Percentiles rank a stretch among this genome's conserved stretches.
Evolutionary conservation across 192 early-diverging fungal species (phyloP).

Genomic region (Podila epicladia): DNA sequence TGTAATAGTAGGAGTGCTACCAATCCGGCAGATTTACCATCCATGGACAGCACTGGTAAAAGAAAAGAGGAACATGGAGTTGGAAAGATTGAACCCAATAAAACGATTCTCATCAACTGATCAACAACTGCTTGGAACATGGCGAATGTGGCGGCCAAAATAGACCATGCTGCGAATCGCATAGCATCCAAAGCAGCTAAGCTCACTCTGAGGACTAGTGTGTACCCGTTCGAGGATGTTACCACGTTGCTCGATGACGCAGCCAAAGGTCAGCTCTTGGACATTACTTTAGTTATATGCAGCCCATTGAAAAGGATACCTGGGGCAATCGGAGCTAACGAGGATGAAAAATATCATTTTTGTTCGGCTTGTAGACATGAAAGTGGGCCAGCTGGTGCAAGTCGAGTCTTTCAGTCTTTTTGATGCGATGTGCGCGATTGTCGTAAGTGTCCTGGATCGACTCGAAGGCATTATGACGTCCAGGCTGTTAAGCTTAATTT

Average conservation of each 20-base stretch:
- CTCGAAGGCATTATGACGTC: background rate
- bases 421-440: conserved; percentile 74
- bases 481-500: background rate
- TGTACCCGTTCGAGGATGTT: conserved; percentile 54
- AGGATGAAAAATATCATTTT: background rate
- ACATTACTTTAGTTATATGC: background rate
- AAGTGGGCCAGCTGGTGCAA: conserved; percentile 66
- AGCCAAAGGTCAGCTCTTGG: conserved; percentile 46
- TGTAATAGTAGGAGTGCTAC: too few species aligned
- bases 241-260: conserved; percentile 53
- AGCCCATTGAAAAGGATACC: background rate
- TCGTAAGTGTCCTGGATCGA: conserved; percentile 18
- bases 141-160: background rate
- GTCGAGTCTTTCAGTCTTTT: conserved; percentile 62
- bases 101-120: too few species aligned
- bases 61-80: too few species aligned
- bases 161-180: conserved; percentile 11
- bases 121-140: background rate
- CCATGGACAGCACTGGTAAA: too few species aligned
- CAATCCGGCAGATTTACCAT: too few species aligned
- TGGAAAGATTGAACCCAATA: too few species aligned
- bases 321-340: too few species aligned
- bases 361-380: conserved; percentile 49
- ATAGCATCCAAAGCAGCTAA: conserved; percentile 13
- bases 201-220: conserved; percentile 14